Conservation (phyloP, 768 basidiomycete species). For the Agrocybe chaxingu region DNA sequence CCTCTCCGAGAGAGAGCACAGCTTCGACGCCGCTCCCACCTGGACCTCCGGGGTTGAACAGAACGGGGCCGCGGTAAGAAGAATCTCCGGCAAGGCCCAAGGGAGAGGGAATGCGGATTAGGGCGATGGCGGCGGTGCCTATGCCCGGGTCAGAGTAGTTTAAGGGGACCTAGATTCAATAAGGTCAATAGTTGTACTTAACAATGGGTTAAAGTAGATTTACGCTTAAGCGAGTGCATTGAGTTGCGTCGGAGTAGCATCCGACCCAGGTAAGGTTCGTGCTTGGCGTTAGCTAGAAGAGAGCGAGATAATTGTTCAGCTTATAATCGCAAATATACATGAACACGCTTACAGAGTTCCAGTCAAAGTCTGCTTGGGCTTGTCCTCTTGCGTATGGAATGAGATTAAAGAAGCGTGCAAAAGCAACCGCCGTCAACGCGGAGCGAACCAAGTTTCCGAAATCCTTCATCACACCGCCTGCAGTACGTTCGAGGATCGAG, state of each 20-base stretch:
- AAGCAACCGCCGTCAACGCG: no score
- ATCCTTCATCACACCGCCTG: no score
- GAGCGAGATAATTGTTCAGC: no score
- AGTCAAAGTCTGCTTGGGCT: no score
- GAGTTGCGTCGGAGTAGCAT: constrained; percentile 18
- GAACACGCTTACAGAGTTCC: no score
- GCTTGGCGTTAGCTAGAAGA: constrained; percentile 9
- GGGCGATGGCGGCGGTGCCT: constrained; percentile 35
- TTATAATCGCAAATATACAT: no score
- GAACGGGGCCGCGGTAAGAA: constrained; percentile 39
- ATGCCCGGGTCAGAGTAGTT: constrained; percentile 39
- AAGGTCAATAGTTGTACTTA: background rate
- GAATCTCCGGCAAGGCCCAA: constrained; percentile 17
- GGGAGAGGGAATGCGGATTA: constrained; percentile 36
- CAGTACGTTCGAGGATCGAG: no score
- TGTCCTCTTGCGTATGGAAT: no score
- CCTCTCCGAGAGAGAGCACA: constrained; percentile 17
- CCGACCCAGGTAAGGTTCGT: constrained; percentile 22
- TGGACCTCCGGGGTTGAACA: constrained; percentile 49
- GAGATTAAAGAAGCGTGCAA: no score
- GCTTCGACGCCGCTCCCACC: constrained; percentile 41
- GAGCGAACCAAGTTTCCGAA: no score
- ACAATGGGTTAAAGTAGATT: no score
- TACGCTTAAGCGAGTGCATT: constrained; percentile 32
- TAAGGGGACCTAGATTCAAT: constrained; percentile 35